Evolutionary conservation across 2,329 filamentous ascomycete genomes (phyloP), one percentile per base, ranked within the genome.

Genomic region (Cladosporium cucumerinum): DNA sequence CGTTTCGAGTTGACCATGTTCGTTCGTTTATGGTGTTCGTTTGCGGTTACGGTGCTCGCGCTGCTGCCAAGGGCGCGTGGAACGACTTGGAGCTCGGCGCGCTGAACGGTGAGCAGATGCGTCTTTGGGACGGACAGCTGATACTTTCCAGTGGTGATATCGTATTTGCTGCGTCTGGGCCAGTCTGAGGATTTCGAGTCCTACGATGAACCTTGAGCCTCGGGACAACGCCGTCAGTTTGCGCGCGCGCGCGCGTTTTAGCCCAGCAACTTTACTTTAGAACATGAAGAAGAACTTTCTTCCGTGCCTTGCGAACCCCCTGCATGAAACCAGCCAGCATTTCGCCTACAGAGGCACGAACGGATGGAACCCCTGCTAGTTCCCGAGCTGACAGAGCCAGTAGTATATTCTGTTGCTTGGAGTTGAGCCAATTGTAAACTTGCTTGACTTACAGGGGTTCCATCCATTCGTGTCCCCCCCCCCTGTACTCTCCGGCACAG

Each of bases 61-160:
- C 49, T 52, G 26, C 26, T 54, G 51, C 51, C 51, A 54, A 54
- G 51, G 51, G 51, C 51, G 51, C 51, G 26, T 54, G 28, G 18
- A 26, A 32, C 5, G 51, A 54, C 51, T 28, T 32, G 4, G 25
- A 32, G 51, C 39, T 46, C 39, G 39, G 39, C 39, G 39, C n/a
- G 39, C 39, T 46, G n/a, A 11, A 11, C 7, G 18, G n/a, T 21
- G 39, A 23, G 18, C 18, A 43, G 8, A 11, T 46, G 32, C 14
- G 8, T 39, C 34, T 46, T 21, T 7, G 11, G 10, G 3, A 2
- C n/a, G n/a, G 3, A 18, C 39, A 46, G 39, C n/a, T 46, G 39
- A 11, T 43, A 6, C 10, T 3, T 43, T 2, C 2, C 36, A 11
- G 10, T 23, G 8, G n/a, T 46, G 39, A n/a, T 46, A 12, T 11